Base-by-base conservation (phyloP, 352 stramenopile species). In the Phytophthora meadii region DNA sequence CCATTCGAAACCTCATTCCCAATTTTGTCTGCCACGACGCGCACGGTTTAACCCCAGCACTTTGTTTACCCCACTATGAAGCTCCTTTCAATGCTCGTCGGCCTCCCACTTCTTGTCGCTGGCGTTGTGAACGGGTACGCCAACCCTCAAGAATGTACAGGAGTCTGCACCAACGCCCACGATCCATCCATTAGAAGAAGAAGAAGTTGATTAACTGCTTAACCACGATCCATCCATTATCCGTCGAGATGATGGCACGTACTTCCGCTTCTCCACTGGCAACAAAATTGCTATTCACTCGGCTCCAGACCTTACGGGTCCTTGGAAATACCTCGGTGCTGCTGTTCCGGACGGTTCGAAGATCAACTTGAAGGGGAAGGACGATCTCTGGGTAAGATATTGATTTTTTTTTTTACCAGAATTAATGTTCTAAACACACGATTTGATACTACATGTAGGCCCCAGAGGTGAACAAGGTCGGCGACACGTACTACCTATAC, bases 211-310 rank as follows among this genome's bases (percentile, higher is more conserved):
- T n/a, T n/a, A n/a, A n/a, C n/a, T n/a, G n/a, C n/a, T n/a, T n/a
- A n/a, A n/a, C 1, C 78, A 87, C 56, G 76, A 87, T 34, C 76
- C 78, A 10, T 76, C 78, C 37, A 82, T 87, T 46, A 83, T 84
- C 50, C 73, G 76, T 22, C 70, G 73, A 22, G 45, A 57, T 15
- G 70, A 87, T 51, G 76, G 78, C 53, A 87, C 67, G 14, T 87
- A 87, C 62, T 87, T 82, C 53, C 75, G 75, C 24, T 84, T 87
- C 68, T 82, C 73, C 3, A 87, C 78, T 0, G 76, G 76, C n/a
- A 71, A 67, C 56, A 80, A 82, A 46, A 78, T 87, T 42, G 72
- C 77, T 6, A 71, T 87, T 30, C 77, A 87, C 55, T 77, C 77
- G 3, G 72, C 77, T 2, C 70, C 75, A 9, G 46, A 68, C 19